A percentile compares a stretch with the other conserved stretches of the same genome.
Evolutionary conservation across 2,329 filamentous ascomycete species (phyloP).

Genomic region (Ophiostoma quercus): DNA sequence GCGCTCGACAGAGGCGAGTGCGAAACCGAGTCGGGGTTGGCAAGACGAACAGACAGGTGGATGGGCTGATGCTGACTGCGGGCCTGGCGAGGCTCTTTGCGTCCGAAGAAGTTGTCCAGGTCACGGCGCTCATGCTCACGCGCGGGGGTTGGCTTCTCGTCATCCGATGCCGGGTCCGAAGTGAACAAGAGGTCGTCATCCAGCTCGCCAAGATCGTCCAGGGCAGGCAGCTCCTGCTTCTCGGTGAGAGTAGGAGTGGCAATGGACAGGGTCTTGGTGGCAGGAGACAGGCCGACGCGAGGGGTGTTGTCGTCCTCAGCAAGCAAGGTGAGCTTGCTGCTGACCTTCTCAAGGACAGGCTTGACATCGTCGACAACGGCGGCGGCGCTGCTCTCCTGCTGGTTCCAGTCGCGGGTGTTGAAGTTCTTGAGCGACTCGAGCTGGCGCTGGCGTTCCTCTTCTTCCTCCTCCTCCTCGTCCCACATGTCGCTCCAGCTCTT

Average conservation of each 20-base stretch:
- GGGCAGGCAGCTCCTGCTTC: constrained; percentile 36
- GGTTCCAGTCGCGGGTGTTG: constrained; percentile 74
- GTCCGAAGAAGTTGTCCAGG: constrained; percentile 19
- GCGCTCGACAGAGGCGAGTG: constrained; percentile 17
- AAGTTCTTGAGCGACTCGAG: constrained; percentile 57
- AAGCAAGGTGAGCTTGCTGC: constrained; percentile 30
- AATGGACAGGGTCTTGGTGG: constrained; percentile 38
- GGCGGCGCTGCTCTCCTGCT: constrained; percentile 41
- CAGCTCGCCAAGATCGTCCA: constrained; percentile 59
- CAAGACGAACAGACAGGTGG: constrained; percentile 58
- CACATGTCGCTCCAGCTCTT: constrained; percentile 99
- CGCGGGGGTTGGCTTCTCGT: constrained; percentile 33
- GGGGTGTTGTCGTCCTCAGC: constrained; percentile 42
- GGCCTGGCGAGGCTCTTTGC: constrained; percentile 32
- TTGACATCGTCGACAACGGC: constrained; percentile 42
- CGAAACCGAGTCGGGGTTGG: constrained; percentile 31
- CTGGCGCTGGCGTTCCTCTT: constrained; percentile 57
- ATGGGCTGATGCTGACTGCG: constrained; percentile 24
- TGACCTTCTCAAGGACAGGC: constrained; percentile 12
- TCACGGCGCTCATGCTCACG: constrained; percentile 32
- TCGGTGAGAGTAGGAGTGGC: constrained; percentile 38
- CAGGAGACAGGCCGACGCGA: constrained; percentile 40
- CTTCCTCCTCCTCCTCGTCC: constrained; percentile 81
- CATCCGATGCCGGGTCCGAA: constrained; percentile 49
- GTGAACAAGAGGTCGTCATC: constrained; percentile 68